These are phyloP conservation scores for Salvia splendens DNA, from an alignment of 257 asterid species.

Conservation along the genomic window DNA sequence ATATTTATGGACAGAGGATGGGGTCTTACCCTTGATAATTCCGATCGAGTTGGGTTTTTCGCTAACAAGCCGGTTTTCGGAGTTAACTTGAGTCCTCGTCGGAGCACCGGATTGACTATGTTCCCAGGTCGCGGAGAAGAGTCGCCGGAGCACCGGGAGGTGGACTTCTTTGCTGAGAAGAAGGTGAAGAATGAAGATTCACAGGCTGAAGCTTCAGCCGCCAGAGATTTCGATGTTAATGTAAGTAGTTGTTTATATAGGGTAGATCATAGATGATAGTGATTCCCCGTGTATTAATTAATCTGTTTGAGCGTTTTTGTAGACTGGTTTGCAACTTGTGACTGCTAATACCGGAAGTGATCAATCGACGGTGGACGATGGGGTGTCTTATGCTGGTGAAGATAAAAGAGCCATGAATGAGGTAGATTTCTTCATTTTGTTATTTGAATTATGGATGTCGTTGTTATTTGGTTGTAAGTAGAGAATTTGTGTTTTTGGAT, in stretches of 20 bases:
- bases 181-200: slow-evolving; percentile 53
- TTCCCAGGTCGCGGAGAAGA: slow-evolving; percentile 49
- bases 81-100: slow-evolving; percentile 5
- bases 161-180: slow-evolving; percentile 68
- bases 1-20: slow-evolving; percentile 83
- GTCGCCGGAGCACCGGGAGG: slow-evolving; percentile 47
- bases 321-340: slow-evolving; percentile 95
- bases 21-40: slow-evolving; percentile 69
- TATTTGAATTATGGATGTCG: too few species aligned
- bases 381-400: slow-evolving; percentile 37
- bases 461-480: too few species aligned
- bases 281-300: background rate
- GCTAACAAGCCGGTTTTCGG: slow-evolving; percentile 56
- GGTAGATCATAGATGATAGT: too few species aligned
- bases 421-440: slow-evolving; percentile 38
- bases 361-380: slow-evolving; percentile 82
- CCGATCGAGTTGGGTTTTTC: slow-evolving; percentile 43
- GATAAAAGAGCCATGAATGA: slow-evolving; percentile 59
- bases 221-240: slow-evolving; percentile 42
- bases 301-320: slow-evolving; percentile 13
- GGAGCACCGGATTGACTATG: slow-evolving; percentile 34
- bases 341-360: slow-evolving; percentile 76
- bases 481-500: background rate
- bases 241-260: slow-evolving; percentile 44
- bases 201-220: slow-evolving; percentile 28